Evolutionary conservation across 768 basidiomycete genomes (phyloP).

Genomic region (Suillus tomentosus): DNA sequence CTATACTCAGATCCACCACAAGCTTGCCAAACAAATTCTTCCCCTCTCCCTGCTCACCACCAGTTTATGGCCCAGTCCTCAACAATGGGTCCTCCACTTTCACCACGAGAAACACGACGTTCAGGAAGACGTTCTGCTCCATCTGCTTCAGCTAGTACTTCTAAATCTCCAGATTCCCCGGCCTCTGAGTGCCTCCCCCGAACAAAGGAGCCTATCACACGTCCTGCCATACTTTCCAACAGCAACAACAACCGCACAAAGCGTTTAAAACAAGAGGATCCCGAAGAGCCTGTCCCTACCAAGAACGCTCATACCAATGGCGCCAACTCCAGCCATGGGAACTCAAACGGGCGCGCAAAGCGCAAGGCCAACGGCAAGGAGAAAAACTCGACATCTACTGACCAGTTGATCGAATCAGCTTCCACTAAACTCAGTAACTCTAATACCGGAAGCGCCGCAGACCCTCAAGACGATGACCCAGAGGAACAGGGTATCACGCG

Average conservation of each 20-base stretch:
- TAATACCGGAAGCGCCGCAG: constrained; percentile 35
- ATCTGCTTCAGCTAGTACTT: constrained; percentile 64
- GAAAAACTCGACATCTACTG: constrained; percentile 36
- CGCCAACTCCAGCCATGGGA: constrained; percentile 29
- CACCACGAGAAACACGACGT: constrained; percentile 75
- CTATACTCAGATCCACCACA: constrained; percentile 11
- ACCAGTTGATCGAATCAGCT: constrained; percentile 32
- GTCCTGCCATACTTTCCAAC: constrained; percentile 42
- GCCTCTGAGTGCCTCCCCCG: constrained; percentile 46
- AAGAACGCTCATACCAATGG: constrained; percentile 45
- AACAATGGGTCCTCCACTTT: constrained; percentile 76
- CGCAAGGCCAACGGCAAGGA: constrained; percentile 72
- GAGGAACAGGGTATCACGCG: constrained; percentile 68
- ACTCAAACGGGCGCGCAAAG: constrained; percentile 48
- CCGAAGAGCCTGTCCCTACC: constrained; percentile 55
- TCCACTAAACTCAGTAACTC: constrained; percentile 32
- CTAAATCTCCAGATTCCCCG: constrained; percentile 76
- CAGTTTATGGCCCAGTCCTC: constrained; percentile 61
- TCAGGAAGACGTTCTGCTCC: constrained; percentile 74
- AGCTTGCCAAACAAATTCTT: constrained; percentile 11
- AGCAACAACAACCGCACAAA: constrained; percentile 49
- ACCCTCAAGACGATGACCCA: constrained; percentile 45
- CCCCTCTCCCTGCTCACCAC: constrained; percentile 16
- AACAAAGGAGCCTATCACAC: constrained; percentile 43
- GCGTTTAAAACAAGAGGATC: constrained; percentile 73